Conservation (phyloP, 129 eudicot species). For the sunflower (Helianthus annuus) region HanXRQr2.0-SUNRISE NC_035441.2:144950891-144951390, state of each 20-base stretch:
- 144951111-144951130: not conserved
- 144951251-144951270: no score
- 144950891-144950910: constrained; percentile 22
- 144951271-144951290: no score
- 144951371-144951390: no score
- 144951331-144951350: no score
- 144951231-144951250: no score
- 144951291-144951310: no score
- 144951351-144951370: no score
- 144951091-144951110: no score
- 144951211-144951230: no score
- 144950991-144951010: not conserved
- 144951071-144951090: not conserved
- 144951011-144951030: not conserved
- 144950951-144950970: constrained; percentile 3
- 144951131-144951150: not conserved
- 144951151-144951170: not conserved
- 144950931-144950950: not conserved
- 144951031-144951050: not conserved
- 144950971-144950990: not conserved
- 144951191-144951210: no score
- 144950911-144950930: constrained; percentile 21
- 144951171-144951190: not conserved
- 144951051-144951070: not conserved
- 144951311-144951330: no score